Evolutionary conservation across 805 yeast species (phyloP).

Genomic region (Isabelozyma gotoi): DNA sequence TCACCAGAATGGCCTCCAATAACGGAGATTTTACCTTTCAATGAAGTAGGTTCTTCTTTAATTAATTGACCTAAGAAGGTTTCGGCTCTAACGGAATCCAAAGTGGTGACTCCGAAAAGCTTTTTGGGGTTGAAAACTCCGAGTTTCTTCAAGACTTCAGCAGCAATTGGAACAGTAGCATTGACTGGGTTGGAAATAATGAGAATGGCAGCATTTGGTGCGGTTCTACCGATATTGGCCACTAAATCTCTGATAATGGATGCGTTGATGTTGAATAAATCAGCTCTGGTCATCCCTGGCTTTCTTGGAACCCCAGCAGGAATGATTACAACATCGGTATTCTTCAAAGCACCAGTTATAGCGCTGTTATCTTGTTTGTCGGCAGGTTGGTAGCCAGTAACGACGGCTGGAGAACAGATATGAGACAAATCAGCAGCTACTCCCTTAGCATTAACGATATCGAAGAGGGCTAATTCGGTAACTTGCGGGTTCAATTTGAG

Average conservation of each 20-base stretch:
- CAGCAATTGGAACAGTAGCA: constrained; percentile 49
- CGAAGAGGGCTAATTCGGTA: constrained; percentile 39
- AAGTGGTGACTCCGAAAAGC: constrained; percentile 47
- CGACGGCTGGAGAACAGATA: constrained; percentile 39
- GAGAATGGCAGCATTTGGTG: constrained; percentile 44
- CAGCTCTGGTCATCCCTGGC: constrained; percentile 51
- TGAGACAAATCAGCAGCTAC: constrained; percentile 49
- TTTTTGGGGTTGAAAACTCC: constrained; percentile 47
- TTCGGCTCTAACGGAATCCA: constrained; percentile 47
- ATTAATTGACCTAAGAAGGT: constrained; percentile 42
- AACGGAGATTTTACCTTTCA: constrained; percentile 43
- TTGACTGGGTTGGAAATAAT: constrained; percentile 48
- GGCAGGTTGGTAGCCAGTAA: constrained; percentile 41
- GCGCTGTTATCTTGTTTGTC: constrained; percentile 38
- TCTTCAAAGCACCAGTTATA: constrained; percentile 34
- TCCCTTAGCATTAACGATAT: constrained; percentile 45
- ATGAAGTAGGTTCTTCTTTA: constrained; percentile 24
- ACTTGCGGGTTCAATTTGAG: constrained; percentile 40
- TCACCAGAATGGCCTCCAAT: constrained; percentile 50
- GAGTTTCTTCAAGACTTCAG: constrained; percentile 45
- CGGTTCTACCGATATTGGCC: constrained; percentile 35
- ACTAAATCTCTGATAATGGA: constrained; percentile 44
- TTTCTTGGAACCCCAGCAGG: constrained; percentile 51
- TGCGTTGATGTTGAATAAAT: constrained; percentile 47
- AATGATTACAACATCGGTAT: constrained; percentile 40